Evolutionary conservation across 2,329 filamentous ascomycete genomes (phyloP).

Genomic region (Claviceps fusiformis): DNA sequence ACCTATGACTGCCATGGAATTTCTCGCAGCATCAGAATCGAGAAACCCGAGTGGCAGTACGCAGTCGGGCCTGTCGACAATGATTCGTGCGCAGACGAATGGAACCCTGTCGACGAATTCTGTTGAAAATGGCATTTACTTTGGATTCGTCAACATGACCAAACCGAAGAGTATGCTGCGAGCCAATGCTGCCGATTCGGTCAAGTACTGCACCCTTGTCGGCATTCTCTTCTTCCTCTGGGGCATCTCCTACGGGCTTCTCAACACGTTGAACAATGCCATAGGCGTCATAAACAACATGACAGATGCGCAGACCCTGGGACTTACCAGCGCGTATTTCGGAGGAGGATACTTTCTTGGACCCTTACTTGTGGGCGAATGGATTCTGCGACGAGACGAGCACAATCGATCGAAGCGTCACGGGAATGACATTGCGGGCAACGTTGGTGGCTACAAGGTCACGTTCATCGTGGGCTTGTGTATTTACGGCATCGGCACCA

Average conservation of each 20-base stretch:
- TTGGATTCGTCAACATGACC: conserved; percentile 63
- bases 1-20: conserved; percentile 28
- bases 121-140: conserved; percentile 42
- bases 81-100: conserved; percentile 13
- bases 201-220: conserved; percentile 61
- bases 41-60: conserved; percentile 7
- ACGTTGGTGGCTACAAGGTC: conserved; percentile 57
- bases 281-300: conserved; percentile 51
- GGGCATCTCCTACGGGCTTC: conserved; percentile 80
- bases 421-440: conserved; percentile 24
- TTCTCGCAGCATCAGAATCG: conserved; percentile 30
- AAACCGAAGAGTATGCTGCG: conserved; percentile 58
- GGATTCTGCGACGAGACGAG: conserved; percentile 55
- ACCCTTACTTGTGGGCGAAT: conserved; percentile 54
- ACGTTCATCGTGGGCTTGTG: conserved; percentile 66
- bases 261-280: conserved; percentile 66
- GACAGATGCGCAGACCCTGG: conserved; percentile 47
- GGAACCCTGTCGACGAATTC: conserved; percentile 23
- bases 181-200: conserved; percentile 47
- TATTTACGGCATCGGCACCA: conserved; percentile 63
- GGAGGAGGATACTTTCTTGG: conserved; percentile 57
- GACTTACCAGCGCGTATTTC: conserved; percentile 59
- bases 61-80: conserved; percentile 1
- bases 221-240: conserved; percentile 76
- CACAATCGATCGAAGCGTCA: conserved; percentile 34